Percentiles rank a stretch among this genome's conserved stretches.
phyloP scores from a whole-genome alignment of 1,139 yeast species.

The Yamadazyma diddensiae region DNA sequence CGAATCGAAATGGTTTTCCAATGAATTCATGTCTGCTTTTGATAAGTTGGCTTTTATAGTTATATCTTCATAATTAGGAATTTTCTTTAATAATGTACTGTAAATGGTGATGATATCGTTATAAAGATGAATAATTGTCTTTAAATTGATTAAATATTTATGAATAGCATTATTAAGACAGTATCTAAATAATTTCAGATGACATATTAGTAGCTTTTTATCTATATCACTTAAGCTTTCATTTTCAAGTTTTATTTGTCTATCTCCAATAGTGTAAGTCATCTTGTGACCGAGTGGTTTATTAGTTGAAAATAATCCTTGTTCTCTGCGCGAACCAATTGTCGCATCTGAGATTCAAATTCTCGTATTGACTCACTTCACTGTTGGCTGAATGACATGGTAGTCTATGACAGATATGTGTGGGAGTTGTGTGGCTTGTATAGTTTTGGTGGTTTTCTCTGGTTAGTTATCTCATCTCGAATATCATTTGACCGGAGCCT shows the following conservation, averaged over 20 bases:
- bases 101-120: constrained; percentile 41
- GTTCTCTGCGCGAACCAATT: constrained; percentile 1
- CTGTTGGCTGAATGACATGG: not conserved
- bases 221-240: constrained; percentile 22
- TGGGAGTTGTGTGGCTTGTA: too few relatives aligned
- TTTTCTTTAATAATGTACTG: constrained; percentile 37
- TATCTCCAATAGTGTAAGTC: constrained; percentile 37
- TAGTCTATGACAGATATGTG: too few relatives aligned
- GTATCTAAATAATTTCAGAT: constrained; percentile 28
- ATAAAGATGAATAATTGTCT: constrained; percentile 35
- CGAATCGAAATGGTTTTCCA: constrained; percentile 33
- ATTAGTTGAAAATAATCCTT: not conserved
- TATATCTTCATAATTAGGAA: constrained; percentile 43
- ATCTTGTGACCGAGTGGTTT: constrained; percentile 14
- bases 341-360: constrained; percentile 1
- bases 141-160: constrained; percentile 26
- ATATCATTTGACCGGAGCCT: not conserved
- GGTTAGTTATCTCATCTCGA: not conserved
- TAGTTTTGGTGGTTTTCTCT: not conserved
- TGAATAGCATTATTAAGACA: constrained; percentile 34
- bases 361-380: not conserved
- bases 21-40: constrained; percentile 20
- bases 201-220: constrained; percentile 24
- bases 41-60: constrained; percentile 31
- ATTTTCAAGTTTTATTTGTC: constrained; percentile 22